phyloP scores from a whole-genome alignment of 1,139 yeast genomes.

The Lodderomyces beijingensis region DNA sequence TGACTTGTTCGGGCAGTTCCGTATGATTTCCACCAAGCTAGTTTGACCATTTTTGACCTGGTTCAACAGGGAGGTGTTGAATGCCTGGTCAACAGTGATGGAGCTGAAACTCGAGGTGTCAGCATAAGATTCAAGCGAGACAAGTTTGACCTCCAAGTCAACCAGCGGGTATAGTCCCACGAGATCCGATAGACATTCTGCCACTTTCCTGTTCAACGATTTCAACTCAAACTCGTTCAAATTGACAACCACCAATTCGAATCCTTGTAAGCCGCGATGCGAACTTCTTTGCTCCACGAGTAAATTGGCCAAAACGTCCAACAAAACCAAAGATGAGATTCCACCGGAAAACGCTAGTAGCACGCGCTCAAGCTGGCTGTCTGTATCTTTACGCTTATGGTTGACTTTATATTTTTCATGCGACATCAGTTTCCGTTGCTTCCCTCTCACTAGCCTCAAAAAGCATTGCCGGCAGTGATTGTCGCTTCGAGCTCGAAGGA shows the following conservation, averaged over 20 bases:
- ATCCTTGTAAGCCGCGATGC: conserved; percentile 68
- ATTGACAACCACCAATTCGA: conserved; percentile 52
- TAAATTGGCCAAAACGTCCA: conserved; percentile 62
- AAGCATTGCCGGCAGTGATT: conserved; percentile 70
- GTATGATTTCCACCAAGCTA: conserved; percentile 24
- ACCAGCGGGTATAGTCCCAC: conserved; percentile 20
- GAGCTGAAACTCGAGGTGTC: conserved; percentile 22
- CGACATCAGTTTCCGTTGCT: conserved; percentile 74
- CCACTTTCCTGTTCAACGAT: conserved; percentile 15
- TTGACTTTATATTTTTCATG: conserved; percentile 68
- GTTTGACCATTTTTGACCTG: conserved; percentile 8
- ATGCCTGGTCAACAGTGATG: conserved; percentile 25
- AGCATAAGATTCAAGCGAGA: conserved; percentile 37
- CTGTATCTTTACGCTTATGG: conserved; percentile 33
- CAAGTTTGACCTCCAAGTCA: conserved; percentile 28
- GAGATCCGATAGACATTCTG: conserved; percentile 19
- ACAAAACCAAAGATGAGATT: conserved; percentile 57
- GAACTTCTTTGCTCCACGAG: conserved; percentile 55
- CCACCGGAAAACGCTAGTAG: conserved; percentile 66
- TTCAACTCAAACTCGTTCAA: conserved; percentile 37
- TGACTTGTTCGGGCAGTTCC: conserved; percentile 45
- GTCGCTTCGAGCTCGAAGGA: conserved; percentile 62
- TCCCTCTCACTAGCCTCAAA: conserved; percentile 64
- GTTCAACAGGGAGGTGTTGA: conserved; percentile 19
- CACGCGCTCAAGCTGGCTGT: conserved; percentile 22